phyloP scores from a whole-genome alignment of 2,329 filamentous ascomycete species.

The Diaporthe citrichinensis region DNA sequence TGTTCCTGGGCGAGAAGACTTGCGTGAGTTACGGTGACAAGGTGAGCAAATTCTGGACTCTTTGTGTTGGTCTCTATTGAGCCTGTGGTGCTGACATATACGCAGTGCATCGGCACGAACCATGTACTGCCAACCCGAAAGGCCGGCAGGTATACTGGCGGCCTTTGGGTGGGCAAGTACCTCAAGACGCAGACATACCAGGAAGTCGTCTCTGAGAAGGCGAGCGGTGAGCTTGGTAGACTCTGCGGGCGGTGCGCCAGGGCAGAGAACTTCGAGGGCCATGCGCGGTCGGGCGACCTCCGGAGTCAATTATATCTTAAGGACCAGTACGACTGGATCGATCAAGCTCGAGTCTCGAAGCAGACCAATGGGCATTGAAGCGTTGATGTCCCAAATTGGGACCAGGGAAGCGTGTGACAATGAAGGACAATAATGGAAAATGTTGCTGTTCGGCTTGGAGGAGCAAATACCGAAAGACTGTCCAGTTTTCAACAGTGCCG shows the following conservation, averaged over 20 bases:
- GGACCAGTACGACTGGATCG: slow-evolving; percentile 57
- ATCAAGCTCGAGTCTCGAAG: slow-evolving; percentile 17
- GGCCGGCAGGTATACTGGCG: slow-evolving; percentile 64
- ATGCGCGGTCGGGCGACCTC: slow-evolving; percentile 65
- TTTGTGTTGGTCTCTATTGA: not conserved
- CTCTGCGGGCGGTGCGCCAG: slow-evolving; percentile 64
- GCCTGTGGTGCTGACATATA: slow-evolving; percentile 7
- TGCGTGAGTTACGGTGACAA: slow-evolving; percentile 69
- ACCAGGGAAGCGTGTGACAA: not conserved
- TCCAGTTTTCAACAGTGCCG: not conserved
- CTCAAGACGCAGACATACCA: slow-evolving; percentile 67
- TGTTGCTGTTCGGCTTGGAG: not conserved
- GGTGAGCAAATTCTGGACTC: slow-evolving; percentile 47
- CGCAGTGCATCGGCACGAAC: slow-evolving; percentile 67
- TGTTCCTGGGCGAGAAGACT: slow-evolving; percentile 66
- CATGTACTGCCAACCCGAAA: slow-evolving; percentile 66
- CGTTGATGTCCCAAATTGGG: too few species aligned
- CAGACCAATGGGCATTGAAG: not conserved
- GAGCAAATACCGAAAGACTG: not conserved
- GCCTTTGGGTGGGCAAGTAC: slow-evolving; percentile 69
- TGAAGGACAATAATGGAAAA: rapidly evolving
- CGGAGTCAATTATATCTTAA: slow-evolving; percentile 59
- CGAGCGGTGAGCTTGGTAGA: slow-evolving; percentile 62
- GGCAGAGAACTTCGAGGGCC: slow-evolving; percentile 67
- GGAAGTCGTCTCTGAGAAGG: slow-evolving; percentile 58